Evolutionary conservation across 108 stramenopile genomes (phyloP).

Genomic region (Cyclotella baltica): DNA sequence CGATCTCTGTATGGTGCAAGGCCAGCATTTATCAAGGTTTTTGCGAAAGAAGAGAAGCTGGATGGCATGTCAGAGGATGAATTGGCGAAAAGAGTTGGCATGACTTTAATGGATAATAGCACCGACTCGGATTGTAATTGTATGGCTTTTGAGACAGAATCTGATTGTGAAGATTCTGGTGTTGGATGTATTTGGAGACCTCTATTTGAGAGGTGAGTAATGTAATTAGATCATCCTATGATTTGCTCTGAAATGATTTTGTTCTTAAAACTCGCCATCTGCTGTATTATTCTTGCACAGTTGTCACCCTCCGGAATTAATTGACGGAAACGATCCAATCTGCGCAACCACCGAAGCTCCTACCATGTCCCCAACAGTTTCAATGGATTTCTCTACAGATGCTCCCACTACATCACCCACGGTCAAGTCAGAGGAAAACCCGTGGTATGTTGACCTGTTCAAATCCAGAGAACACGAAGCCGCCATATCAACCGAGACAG

Average conservation of each 20-base stretch:
- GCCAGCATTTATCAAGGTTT: slow-evolving; percentile 63
- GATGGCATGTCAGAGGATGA: slow-evolving; percentile 64
- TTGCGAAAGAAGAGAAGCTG: slow-evolving; percentile 62
- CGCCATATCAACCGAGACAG: slow-evolving; percentile 11
- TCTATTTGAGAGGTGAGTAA: slow-evolving; percentile 36
- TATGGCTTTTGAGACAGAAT: slow-evolving; percentile 53
- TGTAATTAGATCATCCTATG: background rate
- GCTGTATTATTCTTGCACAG: too few relatives aligned
- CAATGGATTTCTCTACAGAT: slow-evolving; percentile 46
- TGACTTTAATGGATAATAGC: slow-evolving; percentile 43
- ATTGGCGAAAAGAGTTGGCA: slow-evolving; percentile 26
- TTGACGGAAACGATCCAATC: slow-evolving; percentile 66
- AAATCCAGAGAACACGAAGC: slow-evolving; percentile 55
- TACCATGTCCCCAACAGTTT: slow-evolving; percentile 59
- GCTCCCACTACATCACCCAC: slow-evolving; percentile 37
- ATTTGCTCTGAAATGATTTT: background rate
- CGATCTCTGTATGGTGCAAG: slow-evolving; percentile 65
- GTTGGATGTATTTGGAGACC: slow-evolving; percentile 54
- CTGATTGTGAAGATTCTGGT: slow-evolving; percentile 57
- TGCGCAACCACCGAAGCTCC: slow-evolving; percentile 59
- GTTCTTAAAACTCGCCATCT: background rate
- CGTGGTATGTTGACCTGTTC: slow-evolving; percentile 59
- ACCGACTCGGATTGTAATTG: slow-evolving; percentile 70
- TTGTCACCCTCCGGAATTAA: slow-evolving; percentile 66
- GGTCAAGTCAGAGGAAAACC: slow-evolving; percentile 10